Conservation (phyloP, 2,329 filamentous ascomycete genomes). For the Sarocladium kiliense region DNA sequence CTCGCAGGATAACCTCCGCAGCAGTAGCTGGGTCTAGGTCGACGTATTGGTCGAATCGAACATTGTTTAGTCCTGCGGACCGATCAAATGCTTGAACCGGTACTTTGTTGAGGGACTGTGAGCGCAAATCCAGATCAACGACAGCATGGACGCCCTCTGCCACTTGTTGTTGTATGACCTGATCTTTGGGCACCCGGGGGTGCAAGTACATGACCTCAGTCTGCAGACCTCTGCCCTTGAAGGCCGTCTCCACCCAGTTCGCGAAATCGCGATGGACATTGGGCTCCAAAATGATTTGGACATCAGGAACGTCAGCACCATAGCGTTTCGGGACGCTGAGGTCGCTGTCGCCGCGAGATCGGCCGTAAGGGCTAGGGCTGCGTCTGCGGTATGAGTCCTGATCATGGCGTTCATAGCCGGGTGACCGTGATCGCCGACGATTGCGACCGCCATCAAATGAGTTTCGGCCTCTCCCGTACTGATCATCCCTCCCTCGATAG, state of each 20-base stretch:
- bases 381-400: constrained; percentile 58
- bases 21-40: constrained; percentile 74
- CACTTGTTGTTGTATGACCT: constrained; percentile 79
- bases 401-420: constrained; percentile 39
- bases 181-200: constrained; percentile 68
- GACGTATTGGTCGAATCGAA: constrained; percentile 83
- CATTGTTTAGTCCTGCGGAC: constrained; percentile 64
- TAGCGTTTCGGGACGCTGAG: constrained; percentile 70
- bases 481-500: constrained; percentile 58
- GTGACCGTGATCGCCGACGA: constrained; percentile 66
- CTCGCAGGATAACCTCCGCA: constrained; percentile 72
- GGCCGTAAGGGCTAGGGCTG: constrained; percentile 60
- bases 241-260: constrained; percentile 72
- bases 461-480: constrained; percentile 46
- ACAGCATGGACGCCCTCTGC: constrained; percentile 85
- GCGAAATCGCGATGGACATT: constrained; percentile 77
- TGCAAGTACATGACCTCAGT: constrained; percentile 77
- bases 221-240: constrained; percentile 65
- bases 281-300: constrained; percentile 79
- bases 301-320: constrained; percentile 75
- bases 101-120: constrained; percentile 69
- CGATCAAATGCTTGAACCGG: constrained; percentile 83
- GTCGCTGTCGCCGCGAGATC: constrained; percentile 46
- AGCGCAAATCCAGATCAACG: constrained; percentile 65
- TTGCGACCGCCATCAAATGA: constrained; percentile 35